phyloP scores from a whole-genome alignment of 805 yeast genomes.

The Alloascoidea hylecoeti region DNA sequence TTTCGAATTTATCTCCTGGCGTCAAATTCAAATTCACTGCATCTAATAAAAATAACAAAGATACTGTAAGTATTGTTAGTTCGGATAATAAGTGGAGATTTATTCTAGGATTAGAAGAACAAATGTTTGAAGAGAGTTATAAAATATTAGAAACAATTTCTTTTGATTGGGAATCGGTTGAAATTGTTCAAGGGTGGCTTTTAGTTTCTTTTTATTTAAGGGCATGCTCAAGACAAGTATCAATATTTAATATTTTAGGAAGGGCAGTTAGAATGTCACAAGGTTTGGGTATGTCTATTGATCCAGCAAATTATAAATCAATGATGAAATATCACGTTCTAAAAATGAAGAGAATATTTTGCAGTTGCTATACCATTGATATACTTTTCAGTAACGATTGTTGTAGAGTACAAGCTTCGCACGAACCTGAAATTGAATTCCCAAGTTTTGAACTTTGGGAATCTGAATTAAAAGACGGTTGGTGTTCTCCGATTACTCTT shows the following conservation, averaged over 20 bases:
- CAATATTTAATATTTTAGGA: slow-evolving; percentile 26
- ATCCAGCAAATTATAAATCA: slow-evolving; percentile 4
- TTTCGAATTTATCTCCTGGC: no score
- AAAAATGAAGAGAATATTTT: slow-evolving; percentile 38
- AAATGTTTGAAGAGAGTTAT: slow-evolving; percentile 25
- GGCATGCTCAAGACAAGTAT: slow-evolving; percentile 26
- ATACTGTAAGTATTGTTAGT: no score
- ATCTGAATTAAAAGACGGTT: background rate
- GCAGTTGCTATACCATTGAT: slow-evolving; percentile 41
- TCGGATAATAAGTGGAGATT: slow-evolving; percentile 10
- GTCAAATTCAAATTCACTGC: no score
- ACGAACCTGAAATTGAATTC: slow-evolving; percentile 21
- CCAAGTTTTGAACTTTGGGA: slow-evolving; percentile 9
- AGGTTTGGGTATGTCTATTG: slow-evolving; percentile 27
- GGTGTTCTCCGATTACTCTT: background rate
- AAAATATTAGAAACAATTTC: slow-evolving; percentile 23
- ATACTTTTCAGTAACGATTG: slow-evolving; percentile 35
- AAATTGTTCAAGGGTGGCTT: slow-evolving; percentile 35
- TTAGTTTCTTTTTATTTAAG: slow-evolving; percentile 28
- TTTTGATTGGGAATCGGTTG: slow-evolving; percentile 38
- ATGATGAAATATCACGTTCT: slow-evolving; percentile 19
- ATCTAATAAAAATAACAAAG: no score
- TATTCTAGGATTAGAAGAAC: slow-evolving; percentile 21
- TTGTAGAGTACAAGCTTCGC: slow-evolving; percentile 27
- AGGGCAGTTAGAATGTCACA: slow-evolving; percentile 26